These are phyloP conservation scores for Pseudopediastrum boryanum DNA, from an alignment of 139 green algal species.

Conservation along the genomic window DNA sequence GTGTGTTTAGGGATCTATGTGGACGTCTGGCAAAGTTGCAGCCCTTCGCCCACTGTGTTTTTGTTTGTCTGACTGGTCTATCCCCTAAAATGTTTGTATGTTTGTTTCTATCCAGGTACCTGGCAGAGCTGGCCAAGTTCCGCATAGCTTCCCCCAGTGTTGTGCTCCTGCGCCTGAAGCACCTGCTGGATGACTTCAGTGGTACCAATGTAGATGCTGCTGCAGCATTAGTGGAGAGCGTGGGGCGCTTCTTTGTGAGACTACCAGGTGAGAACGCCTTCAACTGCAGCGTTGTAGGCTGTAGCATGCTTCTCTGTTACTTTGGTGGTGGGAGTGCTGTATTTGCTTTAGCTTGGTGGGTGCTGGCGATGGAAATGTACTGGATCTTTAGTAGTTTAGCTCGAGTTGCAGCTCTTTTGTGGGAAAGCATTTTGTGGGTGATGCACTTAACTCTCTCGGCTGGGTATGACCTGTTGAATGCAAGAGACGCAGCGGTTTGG, in stretches of 20 bases:
- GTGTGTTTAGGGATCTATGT: no score
- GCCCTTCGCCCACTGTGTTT: no score
- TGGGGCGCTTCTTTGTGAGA: constrained; percentile 83
- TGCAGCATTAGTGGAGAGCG: constrained; percentile 85
- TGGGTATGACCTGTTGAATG: no score
- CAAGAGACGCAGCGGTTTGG: no score
- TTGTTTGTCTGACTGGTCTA: no score
- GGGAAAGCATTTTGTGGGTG: no score
- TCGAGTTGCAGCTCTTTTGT: no score
- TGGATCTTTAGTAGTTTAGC: no score
- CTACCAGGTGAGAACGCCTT: constrained; percentile 44
- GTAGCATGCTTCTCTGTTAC: neutral
- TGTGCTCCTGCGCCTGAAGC: constrained; percentile 48
- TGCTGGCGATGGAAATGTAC: neutral
- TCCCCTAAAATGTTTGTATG: no score
- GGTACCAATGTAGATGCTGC: constrained; percentile 88
- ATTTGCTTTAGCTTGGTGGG: neutral
- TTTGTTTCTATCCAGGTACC: constrained; percentile 57
- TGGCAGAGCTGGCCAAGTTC: constrained; percentile 95
- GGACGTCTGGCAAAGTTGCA: no score
- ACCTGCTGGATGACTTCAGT: constrained; percentile 89
- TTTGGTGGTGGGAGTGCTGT: neutral
- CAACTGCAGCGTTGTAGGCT: neutral
- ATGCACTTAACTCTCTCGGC: no score
- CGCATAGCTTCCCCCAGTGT: constrained; percentile 30